Evolutionary conservation across 192 early-diverging fungal species (phyloP).

Genomic region (Piromyces finnis): DNA sequence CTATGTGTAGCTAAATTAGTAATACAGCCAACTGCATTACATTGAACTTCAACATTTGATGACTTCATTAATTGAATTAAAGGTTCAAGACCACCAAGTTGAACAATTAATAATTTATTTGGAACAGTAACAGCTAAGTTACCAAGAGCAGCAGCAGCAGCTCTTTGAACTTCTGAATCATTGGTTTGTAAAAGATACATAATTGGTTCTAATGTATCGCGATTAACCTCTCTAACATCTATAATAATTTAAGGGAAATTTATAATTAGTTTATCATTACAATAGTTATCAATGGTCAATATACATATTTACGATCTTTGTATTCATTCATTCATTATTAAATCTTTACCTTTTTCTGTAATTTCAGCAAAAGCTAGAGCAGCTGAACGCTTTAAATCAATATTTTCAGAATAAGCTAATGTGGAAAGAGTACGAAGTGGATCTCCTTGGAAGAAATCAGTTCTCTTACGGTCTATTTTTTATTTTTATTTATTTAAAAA

Average conservation of each 20-base stretch:
- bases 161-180: conserved; percentile 69
- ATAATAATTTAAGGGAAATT: neutral
- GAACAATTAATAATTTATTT: conserved; percentile 71
- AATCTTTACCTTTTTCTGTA: conserved; percentile 62
- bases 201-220: conserved; percentile 63
- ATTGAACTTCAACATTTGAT: conserved; percentile 74
- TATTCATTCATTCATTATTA: too few species aligned
- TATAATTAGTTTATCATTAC: too few species aligned
- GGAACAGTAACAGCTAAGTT: conserved; percentile 72
- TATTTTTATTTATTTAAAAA: neutral
- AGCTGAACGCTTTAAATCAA: conserved; percentile 68
- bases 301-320: too few species aligned
- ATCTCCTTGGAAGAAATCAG: conserved; percentile 58
- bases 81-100: conserved; percentile 63
- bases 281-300: too few species aligned
- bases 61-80: conserved; percentile 74
- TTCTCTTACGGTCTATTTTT: conserved; percentile 37
- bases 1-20: conserved; percentile 76
- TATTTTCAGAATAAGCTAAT: conserved; percentile 67
- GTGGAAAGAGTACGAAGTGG: conserved; percentile 61
- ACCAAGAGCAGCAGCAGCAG: conserved; percentile 72
- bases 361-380: conserved; percentile 80
- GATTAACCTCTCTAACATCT: conserved; percentile 57
- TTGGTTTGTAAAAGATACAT: conserved; percentile 62
- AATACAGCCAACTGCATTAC: conserved; percentile 85